Evolutionary conservation across 192 early-diverging fungal genomes (phyloP).

Genomic region (Rhizophagus prolifer): DNA sequence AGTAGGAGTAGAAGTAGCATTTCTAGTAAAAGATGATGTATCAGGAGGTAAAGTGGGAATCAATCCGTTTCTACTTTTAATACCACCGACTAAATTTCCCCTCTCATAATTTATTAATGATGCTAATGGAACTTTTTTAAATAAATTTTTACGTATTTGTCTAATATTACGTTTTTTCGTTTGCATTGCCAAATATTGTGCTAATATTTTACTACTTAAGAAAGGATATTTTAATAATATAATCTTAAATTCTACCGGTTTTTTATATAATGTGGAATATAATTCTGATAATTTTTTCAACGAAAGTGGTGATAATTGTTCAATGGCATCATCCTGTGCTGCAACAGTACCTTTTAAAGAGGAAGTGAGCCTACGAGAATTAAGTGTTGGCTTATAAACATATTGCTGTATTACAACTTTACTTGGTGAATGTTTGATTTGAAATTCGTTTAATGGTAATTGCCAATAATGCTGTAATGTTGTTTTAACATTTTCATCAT

Average conservation of each 20-base stretch:
- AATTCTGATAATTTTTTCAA: neutral
- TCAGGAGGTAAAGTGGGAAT: neutral
- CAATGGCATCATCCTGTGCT: neutral
- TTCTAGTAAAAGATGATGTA: neutral
- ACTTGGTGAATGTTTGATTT: constrained; percentile 10
- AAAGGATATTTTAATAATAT: constrained; percentile 14
- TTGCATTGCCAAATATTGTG: constrained; percentile 16
- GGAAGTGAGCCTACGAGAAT: too few species aligned
- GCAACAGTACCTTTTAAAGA: too few species aligned
- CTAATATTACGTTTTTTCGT: neutral
- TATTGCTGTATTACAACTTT: constrained; percentile 18
- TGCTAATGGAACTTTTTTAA: constrained; percentile 19
- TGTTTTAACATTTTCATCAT: constrained; percentile 13
- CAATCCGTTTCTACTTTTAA: neutral
- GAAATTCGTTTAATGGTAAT: neutral
- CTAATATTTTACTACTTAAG: constrained; percentile 15
- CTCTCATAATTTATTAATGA: neutral
- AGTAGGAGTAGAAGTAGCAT: too few species aligned
- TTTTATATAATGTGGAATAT: neutral
- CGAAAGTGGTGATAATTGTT: neutral
- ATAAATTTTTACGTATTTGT: neutral
- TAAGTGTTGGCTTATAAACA: neutral
- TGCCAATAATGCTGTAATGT: constrained; percentile 13
- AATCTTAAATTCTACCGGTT: constrained; percentile 9
- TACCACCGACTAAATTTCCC: neutral